Evolutionary conservation across 352 stramenopile species (phyloP).

Genomic region (Phytophthora foliorum): DNA sequence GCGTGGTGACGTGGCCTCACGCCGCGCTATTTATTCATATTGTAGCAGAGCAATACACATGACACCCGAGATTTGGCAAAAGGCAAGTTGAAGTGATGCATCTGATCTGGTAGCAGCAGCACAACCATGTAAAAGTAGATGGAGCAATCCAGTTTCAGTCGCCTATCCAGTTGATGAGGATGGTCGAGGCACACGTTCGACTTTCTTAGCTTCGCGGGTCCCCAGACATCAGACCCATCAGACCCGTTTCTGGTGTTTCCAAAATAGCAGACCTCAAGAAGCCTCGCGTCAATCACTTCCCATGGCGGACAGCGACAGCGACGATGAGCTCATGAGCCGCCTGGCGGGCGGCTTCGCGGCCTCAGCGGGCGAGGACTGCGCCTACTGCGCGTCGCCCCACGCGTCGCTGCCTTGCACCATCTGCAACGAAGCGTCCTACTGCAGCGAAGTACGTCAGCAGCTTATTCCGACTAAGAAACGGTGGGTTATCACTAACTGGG

Average conservation of each 20-base stretch:
- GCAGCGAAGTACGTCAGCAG: slow-evolving; percentile 60
- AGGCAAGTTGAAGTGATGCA: slow-evolving; percentile 14
- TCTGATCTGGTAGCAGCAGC: no score
- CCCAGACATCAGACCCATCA: background rate
- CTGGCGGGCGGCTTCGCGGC: slow-evolving; percentile 54
- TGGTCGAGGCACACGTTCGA: slow-evolving; percentile 8
- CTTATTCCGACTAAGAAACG: background rate
- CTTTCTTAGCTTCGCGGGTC: no score
- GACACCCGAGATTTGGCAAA: background rate
- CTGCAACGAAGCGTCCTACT: slow-evolving; percentile 76
- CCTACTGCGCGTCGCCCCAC: slow-evolving; percentile 74
- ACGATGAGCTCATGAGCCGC: slow-evolving; percentile 88
- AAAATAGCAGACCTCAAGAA: slow-evolving; percentile 26
- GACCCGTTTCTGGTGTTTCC: slow-evolving; percentile 31
- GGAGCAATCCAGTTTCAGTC: no score
- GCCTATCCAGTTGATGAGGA: no score
- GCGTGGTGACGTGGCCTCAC: slow-evolving; percentile 4
- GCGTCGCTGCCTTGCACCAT: slow-evolving; percentile 70
- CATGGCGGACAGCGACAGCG: slow-evolving; percentile 87
- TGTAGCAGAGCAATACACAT: slow-evolving; percentile 23
- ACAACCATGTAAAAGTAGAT: no score
- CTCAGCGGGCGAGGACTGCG: slow-evolving; percentile 63
- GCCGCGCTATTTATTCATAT: slow-evolving; percentile 38
- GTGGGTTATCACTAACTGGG: background rate
- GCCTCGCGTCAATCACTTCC: slow-evolving; percentile 12